These are phyloP conservation scores for Cryptococcus wingfieldii DNA, from an alignment of 1,284 basidiomycete species.

Conservation along the genomic window DNA sequence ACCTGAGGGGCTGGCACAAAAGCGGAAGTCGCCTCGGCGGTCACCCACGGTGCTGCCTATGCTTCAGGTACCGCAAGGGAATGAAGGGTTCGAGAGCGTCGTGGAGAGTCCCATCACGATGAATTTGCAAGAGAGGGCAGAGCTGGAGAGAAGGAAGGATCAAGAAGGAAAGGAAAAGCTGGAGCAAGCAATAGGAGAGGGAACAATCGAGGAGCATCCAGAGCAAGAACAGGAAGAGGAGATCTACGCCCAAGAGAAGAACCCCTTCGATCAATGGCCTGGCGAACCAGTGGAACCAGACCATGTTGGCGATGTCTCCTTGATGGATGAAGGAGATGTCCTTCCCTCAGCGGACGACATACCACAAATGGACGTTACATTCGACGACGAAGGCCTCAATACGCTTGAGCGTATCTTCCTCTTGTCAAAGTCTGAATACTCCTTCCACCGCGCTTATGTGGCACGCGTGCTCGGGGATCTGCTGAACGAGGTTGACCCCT, in stretches of 20 bases:
- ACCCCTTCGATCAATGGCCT: not conserved
- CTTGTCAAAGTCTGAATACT: constrained; percentile 77
- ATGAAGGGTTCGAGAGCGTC: not conserved
- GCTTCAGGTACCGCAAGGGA: not conserved
- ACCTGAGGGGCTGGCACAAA: not conserved
- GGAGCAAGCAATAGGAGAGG: too few species aligned
- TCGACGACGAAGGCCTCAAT: constrained; percentile 64
- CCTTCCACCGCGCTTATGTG: constrained; percentile 82
- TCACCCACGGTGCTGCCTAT: constrained; percentile 10
- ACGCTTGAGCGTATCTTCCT: constrained; percentile 91
- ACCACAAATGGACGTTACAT: constrained; percentile 43
- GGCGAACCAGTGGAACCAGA: not conserved
- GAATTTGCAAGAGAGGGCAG: not conserved
- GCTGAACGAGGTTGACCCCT: constrained; percentile 70
- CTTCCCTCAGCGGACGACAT: constrained; percentile 24
- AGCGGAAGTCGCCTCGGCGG: constrained; percentile 20
- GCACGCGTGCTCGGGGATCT: constrained; percentile 70
- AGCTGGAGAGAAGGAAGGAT: not conserved
- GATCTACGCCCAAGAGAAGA: not conserved
- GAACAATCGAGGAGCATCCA: not conserved
- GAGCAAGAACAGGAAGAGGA: constrained; percentile 1
- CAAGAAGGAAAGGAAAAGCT: not conserved
- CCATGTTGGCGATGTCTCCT: constrained; percentile 17
- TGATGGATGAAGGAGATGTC: constrained; percentile 43
- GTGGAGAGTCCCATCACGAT: not conserved